phyloP scores from a whole-genome alignment of 352 stramenopile species.

The Phytophthora podocarpi region DNA sequence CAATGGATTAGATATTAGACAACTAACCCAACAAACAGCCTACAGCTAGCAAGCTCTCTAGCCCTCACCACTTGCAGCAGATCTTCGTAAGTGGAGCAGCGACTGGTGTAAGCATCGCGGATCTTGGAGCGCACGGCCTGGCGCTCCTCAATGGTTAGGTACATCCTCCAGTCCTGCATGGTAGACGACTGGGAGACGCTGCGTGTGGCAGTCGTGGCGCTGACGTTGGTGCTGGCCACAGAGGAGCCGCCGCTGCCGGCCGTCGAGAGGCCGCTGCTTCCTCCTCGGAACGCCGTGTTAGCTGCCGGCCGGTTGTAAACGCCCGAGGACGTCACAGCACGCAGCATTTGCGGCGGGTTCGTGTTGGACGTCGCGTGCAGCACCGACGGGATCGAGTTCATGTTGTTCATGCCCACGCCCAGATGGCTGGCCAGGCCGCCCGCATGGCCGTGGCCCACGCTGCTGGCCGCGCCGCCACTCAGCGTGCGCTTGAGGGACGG shows the following conservation, averaged over 20 bases:
- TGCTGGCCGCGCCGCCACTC: slow-evolving; percentile 62
- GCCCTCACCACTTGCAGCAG: slow-evolving; percentile 83
- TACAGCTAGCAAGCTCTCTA: not conserved
- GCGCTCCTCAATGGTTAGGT: slow-evolving; percentile 90
- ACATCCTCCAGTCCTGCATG: slow-evolving; percentile 91
- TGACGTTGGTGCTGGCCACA: slow-evolving; percentile 25
- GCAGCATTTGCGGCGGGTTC: slow-evolving; percentile 83
- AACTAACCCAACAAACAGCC: slow-evolving; percentile 7
- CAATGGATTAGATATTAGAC: too few species aligned
- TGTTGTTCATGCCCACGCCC: slow-evolving; percentile 72
- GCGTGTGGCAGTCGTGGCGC: slow-evolving; percentile 43
- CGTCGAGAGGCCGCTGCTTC: slow-evolving; percentile 25
- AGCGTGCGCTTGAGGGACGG: slow-evolving; percentile 88
- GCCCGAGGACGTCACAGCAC: slow-evolving; percentile 80
- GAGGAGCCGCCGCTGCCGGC: slow-evolving; percentile 9
- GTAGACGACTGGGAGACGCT: slow-evolving; percentile 67
- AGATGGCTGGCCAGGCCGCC: slow-evolving; percentile 56
- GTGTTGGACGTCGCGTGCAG: slow-evolving; percentile 71
- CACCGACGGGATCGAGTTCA: slow-evolving; percentile 83
- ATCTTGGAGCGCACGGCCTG: slow-evolving; percentile 90
- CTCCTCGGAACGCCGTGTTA: slow-evolving; percentile 34
- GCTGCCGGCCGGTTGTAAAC: slow-evolving; percentile 73
- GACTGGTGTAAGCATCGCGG: slow-evolving; percentile 83
- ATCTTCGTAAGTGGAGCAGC: slow-evolving; percentile 87
- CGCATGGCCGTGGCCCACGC: slow-evolving; percentile 38